Evolutionary conservation across 139 green algal genomes (phyloP), one percentile per base, ranked within the genome.

Genomic region (Tetradesmus obliquus): DNA sequence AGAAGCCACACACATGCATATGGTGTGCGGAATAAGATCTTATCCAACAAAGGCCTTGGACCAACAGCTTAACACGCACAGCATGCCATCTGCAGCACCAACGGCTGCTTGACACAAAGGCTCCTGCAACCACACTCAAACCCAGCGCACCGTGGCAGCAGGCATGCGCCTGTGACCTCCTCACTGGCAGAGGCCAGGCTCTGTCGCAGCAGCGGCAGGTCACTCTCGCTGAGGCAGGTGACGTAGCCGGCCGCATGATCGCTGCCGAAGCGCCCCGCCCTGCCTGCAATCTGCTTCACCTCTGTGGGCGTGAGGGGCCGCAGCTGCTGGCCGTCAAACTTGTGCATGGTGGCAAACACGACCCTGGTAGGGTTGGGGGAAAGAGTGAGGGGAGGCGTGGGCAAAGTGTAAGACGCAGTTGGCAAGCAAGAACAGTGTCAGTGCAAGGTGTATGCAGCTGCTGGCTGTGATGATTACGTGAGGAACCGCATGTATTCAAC

Each of bases 141-240:
- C n/a, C n/a, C n/a, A n/a, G n/a, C n/a, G 71, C 80, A 94, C 94
- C 92, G 92, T 3, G 94, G 94, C 94, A 95, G 80, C 66, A 96
- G 88, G 55, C 85, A 88, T 1, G 94, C 94, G 0, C 54, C 19
- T 12, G 15, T 53, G 1, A 94, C n/a, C 5, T 55, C 79, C 22
- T 58, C 51, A 9, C 82, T 85, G 5, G 72, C 72, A 57, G 89
- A 32, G 15, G 53, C 80, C 88, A 96, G 76, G 0, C 91, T 91
- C 54, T 71, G 71, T 60, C 93, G 88, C 79, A 96, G 88, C 32
- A 88, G n/a, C 0, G 90, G 91, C 20, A 96, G 79, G 86, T 96
- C 94, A 0, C 13, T 7, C 8, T 90, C 51, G 53, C 91, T 82
- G 3, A 96, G 91, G 55, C 62, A 88, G 2, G 92, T 93, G 45